A percentile compares a stretch with the other conserved stretches of the same genome.
phyloP scores from a whole-genome alignment of 2,329 filamentous ascomycete genomes.

The Diaporthe aspalathi region DNA sequence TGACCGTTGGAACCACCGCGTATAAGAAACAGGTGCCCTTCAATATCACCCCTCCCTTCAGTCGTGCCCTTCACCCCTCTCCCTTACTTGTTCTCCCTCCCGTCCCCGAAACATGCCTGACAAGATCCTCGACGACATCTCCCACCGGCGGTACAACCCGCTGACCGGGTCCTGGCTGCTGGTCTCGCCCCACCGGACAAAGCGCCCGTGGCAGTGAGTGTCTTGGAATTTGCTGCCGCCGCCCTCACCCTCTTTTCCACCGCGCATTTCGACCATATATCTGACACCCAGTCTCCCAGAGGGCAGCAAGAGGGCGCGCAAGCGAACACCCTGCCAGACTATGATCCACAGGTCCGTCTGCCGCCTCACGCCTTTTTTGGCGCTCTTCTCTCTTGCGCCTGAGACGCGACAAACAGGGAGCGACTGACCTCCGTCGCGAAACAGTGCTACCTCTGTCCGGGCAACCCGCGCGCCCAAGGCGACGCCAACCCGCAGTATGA shows the following conservation, averaged over 20 bases:
- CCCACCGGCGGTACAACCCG: conserved; percentile 93
- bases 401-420: background rate
- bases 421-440: background rate
- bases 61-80: background rate
- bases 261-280: background rate
- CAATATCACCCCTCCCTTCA: background rate
- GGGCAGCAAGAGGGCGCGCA: conserved; percentile 80
- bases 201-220: conserved; percentile 96
- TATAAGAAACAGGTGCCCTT: background rate
- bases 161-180: conserved; percentile 91
- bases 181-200: conserved; percentile 95
- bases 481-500: conserved; percentile 88
- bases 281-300: conserved; percentile 55
- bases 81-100: background rate
- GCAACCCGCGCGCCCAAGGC: conserved; percentile 89
- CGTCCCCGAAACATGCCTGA: conserved; percentile 69
- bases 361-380: background rate
- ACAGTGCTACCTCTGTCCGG: conserved; percentile 93
- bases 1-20: background rate
- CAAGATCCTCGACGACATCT: conserved; percentile 91
- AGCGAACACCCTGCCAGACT: conserved; percentile 77
- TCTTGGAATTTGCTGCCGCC: too few relatives aligned
- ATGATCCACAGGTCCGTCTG: conserved; percentile 75
- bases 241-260: too few relatives aligned
- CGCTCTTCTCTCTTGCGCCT: background rate